Percentiles rank a stretch among this genome's conserved stretches.
Conservation (phyloP, 228 moss, liverwort and hornwort genomes). For the Sphagnum fallax region DNA sequence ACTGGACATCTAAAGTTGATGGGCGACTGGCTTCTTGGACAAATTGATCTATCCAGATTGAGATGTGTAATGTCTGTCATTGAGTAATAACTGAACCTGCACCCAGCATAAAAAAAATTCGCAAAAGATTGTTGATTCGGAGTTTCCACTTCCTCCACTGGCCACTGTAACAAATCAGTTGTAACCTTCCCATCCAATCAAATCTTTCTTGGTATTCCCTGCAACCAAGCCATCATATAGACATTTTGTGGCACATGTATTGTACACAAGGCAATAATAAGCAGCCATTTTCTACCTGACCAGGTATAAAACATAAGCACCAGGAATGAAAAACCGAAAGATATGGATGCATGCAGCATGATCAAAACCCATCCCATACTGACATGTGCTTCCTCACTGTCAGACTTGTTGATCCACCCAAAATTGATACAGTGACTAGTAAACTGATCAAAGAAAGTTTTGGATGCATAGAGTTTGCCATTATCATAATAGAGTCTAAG, state of each 20-base stretch:
- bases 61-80: too few species aligned
- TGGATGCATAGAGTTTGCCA: slow-evolving; percentile 76
- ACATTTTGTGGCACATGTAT: neutral
- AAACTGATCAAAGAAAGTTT: slow-evolving; percentile 64
- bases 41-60: too few species aligned
- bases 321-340: neutral
- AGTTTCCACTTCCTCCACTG: slow-evolving; percentile 10
- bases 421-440: slow-evolving; percentile 46
- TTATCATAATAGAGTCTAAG: slow-evolving; percentile 53
- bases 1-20: too few species aligned
- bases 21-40: too few species aligned
- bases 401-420: slow-evolving; percentile 77
- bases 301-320: neutral
- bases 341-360: slow-evolving; percentile 6
- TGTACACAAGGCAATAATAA: neutral
- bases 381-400: slow-evolving; percentile 13
- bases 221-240: slow-evolving; percentile 1
- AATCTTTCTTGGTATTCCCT: slow-evolving; percentile 4
- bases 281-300: neutral
- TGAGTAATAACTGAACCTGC: neutral
- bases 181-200: slow-evolving; percentile 9
- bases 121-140: neutral
- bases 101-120: neutral
- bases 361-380: slow-evolving; percentile 65
- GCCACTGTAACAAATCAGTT: slow-evolving; percentile 8